A percentile compares a stretch with the other conserved stretches of the same genome.
Conservation (phyloP, 495 filamentous ascomycete species). For the Immersiella caudata region DNA sequence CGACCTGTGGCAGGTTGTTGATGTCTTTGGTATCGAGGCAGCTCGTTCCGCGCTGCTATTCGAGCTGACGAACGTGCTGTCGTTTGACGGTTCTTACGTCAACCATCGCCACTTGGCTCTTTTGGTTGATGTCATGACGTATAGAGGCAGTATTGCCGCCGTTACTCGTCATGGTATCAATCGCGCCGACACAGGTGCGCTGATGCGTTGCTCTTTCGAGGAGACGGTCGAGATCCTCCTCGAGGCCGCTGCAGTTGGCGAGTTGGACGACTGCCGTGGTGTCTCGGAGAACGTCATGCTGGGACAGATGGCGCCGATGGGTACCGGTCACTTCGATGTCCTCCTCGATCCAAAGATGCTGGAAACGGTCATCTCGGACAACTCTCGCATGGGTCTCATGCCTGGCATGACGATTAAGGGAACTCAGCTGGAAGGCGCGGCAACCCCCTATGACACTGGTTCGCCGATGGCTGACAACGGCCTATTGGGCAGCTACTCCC, state of each 20-base stretch:
- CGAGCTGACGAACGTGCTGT: conserved; percentile 86
- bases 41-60: conserved; percentile 81
- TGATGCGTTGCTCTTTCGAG: conserved; percentile 99
- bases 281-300: conserved; percentile 99
- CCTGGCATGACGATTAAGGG: conserved; percentile 74
- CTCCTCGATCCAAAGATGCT: conserved; percentile 93
- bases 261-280: conserved; percentile 95
- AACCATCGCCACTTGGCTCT: conserved; percentile 97
- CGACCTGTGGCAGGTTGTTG: conserved; percentile 89
- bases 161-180: conserved; percentile 99
- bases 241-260: conserved; percentile 89
- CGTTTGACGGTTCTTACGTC: conserved; percentile 98
- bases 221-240: conserved; percentile 98
- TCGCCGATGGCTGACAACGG: conserved; percentile 83
- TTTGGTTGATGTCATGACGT: conserved; percentile 98
- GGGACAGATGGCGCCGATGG: conserved; percentile 93
- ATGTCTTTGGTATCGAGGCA: conserved; percentile 95
- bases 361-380: conserved; percentile 89
- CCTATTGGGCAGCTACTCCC: conserved; percentile 63
- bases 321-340: conserved; percentile 92
- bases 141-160: conserved; percentile 87
- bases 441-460: conserved; percentile 91
- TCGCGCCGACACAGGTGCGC: conserved; percentile 91
- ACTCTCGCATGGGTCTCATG: conserved; percentile 77
- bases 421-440: conserved; percentile 74